Conservation (phyloP, 1,284 basidiomycete genomes). For the Kalmanozyma brasiliensis region DNA sequence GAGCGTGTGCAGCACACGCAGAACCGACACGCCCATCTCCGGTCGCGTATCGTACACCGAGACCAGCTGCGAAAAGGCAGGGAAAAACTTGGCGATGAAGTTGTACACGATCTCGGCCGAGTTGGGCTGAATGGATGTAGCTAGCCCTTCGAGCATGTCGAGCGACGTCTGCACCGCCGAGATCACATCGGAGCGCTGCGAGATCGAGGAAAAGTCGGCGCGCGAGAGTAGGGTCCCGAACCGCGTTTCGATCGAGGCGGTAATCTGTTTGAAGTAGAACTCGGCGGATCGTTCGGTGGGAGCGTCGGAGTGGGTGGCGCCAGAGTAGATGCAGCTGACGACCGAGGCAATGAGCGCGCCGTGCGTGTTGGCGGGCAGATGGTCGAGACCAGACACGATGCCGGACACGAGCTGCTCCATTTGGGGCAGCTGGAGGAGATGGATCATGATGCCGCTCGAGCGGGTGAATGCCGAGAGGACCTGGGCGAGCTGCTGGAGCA, state of each 20-base stretch:
- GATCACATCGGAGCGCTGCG: conserved; percentile 51
- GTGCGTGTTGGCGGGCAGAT: conserved; percentile 57
- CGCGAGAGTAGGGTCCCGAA: conserved; percentile 46
- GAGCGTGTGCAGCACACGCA: conserved; percentile 44
- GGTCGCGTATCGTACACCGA: conserved; percentile 42
- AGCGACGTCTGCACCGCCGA: conserved; percentile 48
- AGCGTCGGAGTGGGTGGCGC: conserved; percentile 30
- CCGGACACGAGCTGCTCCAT: conserved; percentile 52
- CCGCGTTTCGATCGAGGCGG: conserved; percentile 48
- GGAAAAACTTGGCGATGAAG: conserved; percentile 52
- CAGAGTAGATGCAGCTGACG: conserved; percentile 59
- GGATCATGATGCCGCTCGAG: conserved; percentile 54
- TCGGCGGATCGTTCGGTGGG: conserved; percentile 35
- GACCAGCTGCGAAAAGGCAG: conserved; percentile 42
- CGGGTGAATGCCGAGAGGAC: conserved; percentile 52
- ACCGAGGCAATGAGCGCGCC: conserved; percentile 53
- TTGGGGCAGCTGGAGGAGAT: conserved; percentile 48
- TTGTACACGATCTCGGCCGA: conserved; percentile 50
- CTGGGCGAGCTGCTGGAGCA: conserved; percentile 56
- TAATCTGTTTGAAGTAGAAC: conserved; percentile 54
- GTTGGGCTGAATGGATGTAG: conserved; percentile 46
- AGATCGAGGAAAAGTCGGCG: conserved; percentile 37
- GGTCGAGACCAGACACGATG: conserved; percentile 47
- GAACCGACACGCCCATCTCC: conserved; percentile 38
- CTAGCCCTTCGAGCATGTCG: conserved; percentile 59